phyloP scores from a whole-genome alignment of 768 basidiomycete species.

The Gloeophyllum trabeum region DNA sequence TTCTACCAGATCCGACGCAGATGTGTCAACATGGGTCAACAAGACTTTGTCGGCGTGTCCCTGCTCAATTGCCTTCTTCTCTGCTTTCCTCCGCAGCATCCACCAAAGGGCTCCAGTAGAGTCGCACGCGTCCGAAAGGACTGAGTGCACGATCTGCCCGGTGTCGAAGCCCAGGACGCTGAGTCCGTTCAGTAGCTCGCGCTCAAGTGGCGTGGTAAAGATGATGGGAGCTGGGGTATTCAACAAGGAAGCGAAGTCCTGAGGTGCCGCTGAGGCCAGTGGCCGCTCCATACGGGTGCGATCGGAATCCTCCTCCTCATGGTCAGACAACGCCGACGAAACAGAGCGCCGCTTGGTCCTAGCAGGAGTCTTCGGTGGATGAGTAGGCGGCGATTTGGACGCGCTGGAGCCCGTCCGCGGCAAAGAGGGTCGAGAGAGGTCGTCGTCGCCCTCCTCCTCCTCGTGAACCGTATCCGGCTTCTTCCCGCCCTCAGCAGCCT shows the following conservation, averaged over 20 bases:
- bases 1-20: neutral
- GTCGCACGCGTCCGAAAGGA: slow-evolving; percentile 87
- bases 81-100: slow-evolving; percentile 82
- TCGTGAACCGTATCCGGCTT: slow-evolving; percentile 39
- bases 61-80: slow-evolving; percentile 39
- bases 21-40: slow-evolving; percentile 12
- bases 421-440: slow-evolving; percentile 8
- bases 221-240: slow-evolving; percentile 61
- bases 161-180: slow-evolving; percentile 81
- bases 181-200: slow-evolving; percentile 66
- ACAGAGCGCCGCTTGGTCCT: slow-evolving; percentile 94
- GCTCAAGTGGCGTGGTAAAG: slow-evolving; percentile 80
- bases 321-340: slow-evolving; percentile 73
- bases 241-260: slow-evolving; percentile 57
- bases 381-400: slow-evolving; percentile 35
- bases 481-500: slow-evolving; percentile 22
- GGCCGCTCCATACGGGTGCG: slow-evolving; percentile 21
- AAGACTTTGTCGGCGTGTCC: slow-evolving; percentile 9
- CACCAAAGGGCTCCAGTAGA: slow-evolving; percentile 89
- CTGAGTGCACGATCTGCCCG: slow-evolving; percentile 91
- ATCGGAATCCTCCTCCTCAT: slow-evolving; percentile 37
- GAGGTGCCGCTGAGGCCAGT: slow-evolving; percentile 23
- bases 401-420: slow-evolving; percentile 4
- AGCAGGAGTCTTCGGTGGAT: slow-evolving; percentile 79
- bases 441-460: slow-evolving; percentile 23